Evolutionary conservation across 1,284 basidiomycete species (phyloP).

Genomic region (Trichosporon sp.): DNA sequence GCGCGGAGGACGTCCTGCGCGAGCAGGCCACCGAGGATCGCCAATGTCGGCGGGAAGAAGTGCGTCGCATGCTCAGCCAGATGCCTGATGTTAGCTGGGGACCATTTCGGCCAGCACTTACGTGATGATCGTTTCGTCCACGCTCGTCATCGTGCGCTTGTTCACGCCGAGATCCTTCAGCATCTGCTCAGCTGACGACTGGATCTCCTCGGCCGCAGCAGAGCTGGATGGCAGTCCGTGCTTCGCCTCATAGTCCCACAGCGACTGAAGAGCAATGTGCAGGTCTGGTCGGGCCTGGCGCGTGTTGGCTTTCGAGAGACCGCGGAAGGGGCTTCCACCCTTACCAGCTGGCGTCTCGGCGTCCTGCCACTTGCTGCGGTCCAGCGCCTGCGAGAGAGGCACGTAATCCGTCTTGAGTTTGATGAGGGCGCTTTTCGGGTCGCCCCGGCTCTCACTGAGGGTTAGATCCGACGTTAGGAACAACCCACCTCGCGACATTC

Average conservation of each 20-base stretch:
- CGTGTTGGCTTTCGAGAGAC: conserved; percentile 70
- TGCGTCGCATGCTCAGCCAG: conserved; percentile 71
- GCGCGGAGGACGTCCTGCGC: conserved; percentile 94
- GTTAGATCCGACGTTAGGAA: neutral
- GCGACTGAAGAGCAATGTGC: conserved; percentile 70
- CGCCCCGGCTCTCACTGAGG: conserved; percentile 8
- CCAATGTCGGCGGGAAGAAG: conserved; percentile 86
- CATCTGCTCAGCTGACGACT: conserved; percentile 64
- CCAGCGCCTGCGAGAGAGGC: conserved; percentile 68
- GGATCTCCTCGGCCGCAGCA: conserved; percentile 63
- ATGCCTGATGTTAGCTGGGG: conserved; percentile 57
- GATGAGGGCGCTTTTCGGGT: conserved; percentile 49
- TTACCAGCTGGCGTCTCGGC: conserved; percentile 27
- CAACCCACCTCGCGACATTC: conserved; percentile 74
- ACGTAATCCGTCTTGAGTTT: conserved; percentile 69
- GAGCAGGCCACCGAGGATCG: conserved; percentile 88
- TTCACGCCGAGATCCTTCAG: conserved; percentile 69
- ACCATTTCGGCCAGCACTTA: conserved; percentile 29
- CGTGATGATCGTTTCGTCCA: conserved; percentile 60
- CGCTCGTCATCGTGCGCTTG: conserved; percentile 63
- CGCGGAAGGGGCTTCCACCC: conserved; percentile 65
- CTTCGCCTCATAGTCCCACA: conserved; percentile 77
- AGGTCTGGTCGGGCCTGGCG: conserved; percentile 75
- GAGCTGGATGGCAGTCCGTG: conserved; percentile 65
- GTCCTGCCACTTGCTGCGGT: conserved; percentile 49